phyloP scores from a whole-genome alignment of 2,329 filamentous ascomycete genomes.

The Ascochyta lentis region DNA sequence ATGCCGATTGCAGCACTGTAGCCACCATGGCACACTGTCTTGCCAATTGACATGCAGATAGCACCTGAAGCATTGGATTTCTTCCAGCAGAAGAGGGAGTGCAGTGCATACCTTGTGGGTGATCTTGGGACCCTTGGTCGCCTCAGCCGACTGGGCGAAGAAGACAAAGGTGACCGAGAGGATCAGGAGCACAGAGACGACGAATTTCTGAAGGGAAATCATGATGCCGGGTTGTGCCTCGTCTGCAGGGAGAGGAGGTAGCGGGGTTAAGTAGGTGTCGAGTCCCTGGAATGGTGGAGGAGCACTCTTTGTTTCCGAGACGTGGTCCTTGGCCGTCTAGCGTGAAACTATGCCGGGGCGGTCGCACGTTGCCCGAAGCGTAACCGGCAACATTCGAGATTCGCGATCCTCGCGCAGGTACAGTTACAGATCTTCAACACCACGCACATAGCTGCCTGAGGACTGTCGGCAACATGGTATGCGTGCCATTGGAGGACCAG shows the following conservation, averaged over 20 bases:
- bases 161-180: conserved; percentile 64
- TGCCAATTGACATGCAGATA: conserved; percentile 11
- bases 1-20: not conserved
- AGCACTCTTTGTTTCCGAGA: conserved; percentile 35
- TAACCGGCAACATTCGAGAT: conserved; percentile 18
- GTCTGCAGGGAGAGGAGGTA: conserved; percentile 25
- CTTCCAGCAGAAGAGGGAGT: not conserved
- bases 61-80: not conserved
- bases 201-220: conserved; percentile 74
- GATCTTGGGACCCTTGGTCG: conserved; percentile 82
- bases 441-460: conserved; percentile 21
- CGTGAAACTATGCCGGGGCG: conserved; percentile 22
- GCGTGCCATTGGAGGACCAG: conserved; percentile 7
- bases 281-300: conserved; percentile 23
- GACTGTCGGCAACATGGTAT: conserved; percentile 35
- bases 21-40: not conserved
- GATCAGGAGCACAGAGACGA: conserved; percentile 77
- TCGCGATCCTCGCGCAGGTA: conserved; percentile 23
- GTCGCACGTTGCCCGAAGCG: conserved; percentile 22
- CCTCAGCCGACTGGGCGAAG: conserved; percentile 45
- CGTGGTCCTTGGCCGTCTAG: conserved; percentile 36
- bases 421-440: conserved; percentile 27
- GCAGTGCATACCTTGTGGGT: conserved; percentile 74
- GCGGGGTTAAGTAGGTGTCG: conserved; percentile 33
- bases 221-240: conserved; percentile 59